phyloP scores from a whole-genome alignment of 768 basidiomycete species.

The Trametes villosa region DNA sequence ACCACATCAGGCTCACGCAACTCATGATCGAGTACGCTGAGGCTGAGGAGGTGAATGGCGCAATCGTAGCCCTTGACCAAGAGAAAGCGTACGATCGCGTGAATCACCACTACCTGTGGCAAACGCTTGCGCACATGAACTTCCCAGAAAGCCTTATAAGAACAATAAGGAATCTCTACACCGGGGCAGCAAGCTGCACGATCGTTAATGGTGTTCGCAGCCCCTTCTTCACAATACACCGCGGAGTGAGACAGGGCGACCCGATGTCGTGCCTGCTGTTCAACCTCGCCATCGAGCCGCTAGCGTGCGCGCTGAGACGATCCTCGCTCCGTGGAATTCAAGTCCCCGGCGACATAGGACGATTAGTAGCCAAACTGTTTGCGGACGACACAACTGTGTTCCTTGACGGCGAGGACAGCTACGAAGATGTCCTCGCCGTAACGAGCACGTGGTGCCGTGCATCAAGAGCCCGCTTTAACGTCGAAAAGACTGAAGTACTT shows the following conservation, averaged over 20 bases:
- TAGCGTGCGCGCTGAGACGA: slow-evolving; percentile 26
- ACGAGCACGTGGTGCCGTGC: slow-evolving; percentile 42
- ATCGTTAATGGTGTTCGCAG: slow-evolving; percentile 40
- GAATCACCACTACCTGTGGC: slow-evolving; percentile 23
- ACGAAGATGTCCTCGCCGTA: slow-evolving; percentile 23
- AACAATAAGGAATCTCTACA: slow-evolving; percentile 31
- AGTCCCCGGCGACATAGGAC: slow-evolving; percentile 18
- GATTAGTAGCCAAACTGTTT: slow-evolving; percentile 30
- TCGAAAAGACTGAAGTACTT: slow-evolving; percentile 44
- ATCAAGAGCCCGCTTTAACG: slow-evolving; percentile 47
- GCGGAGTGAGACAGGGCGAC: slow-evolving; percentile 44
- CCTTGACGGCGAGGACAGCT: slow-evolving; percentile 36
- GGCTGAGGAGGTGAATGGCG: no score
- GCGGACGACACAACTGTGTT: slow-evolving; percentile 34
- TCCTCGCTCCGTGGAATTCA: slow-evolving; percentile 25
- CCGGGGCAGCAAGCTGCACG: slow-evolving; percentile 32
- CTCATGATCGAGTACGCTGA: no score
- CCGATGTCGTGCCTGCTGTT: slow-evolving; percentile 40
- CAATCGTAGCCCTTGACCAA: no score
- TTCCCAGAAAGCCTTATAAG: slow-evolving; percentile 26
- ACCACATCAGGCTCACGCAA: no score
- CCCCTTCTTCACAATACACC: slow-evolving; percentile 27
- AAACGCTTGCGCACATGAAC: slow-evolving; percentile 4
- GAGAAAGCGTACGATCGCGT: not conserved
- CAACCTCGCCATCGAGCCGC: slow-evolving; percentile 37